These are phyloP conservation scores for Leptomonas seymouri DNA, from an alignment of 208 protist genomes.

Conservation along the genomic window DNA sequence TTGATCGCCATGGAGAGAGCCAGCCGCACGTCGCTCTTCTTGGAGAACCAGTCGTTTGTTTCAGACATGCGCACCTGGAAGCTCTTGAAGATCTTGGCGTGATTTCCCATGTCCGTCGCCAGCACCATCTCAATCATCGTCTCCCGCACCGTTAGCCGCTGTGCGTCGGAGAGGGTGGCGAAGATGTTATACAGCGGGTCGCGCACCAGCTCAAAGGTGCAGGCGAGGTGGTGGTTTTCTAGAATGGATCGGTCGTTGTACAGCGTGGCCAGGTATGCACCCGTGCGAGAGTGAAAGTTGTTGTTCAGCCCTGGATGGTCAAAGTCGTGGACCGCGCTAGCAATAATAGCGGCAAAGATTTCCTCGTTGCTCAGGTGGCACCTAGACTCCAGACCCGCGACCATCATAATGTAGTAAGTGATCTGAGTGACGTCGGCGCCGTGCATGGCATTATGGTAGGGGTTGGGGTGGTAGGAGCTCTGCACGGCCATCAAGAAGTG, in stretches of 20 bases:
- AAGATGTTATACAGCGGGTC: slow-evolving; percentile 88
- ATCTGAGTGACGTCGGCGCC: slow-evolving; percentile 93
- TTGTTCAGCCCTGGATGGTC: slow-evolving; percentile 98
- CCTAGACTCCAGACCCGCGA: slow-evolving; percentile 68
- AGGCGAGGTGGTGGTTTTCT: slow-evolving; percentile 94
- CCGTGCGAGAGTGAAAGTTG: slow-evolving; percentile 94
- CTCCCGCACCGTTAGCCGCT: slow-evolving; percentile 81
- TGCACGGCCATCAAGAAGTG: slow-evolving; percentile 88
- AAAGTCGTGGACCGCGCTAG: slow-evolving; percentile 95
- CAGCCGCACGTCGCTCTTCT: slow-evolving; percentile 87
- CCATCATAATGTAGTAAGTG: slow-evolving; percentile 93
- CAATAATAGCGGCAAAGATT: slow-evolving; percentile 86
- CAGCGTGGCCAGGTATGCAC: slow-evolving; percentile 89
- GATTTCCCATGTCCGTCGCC: slow-evolving; percentile 94
- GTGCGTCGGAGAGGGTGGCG: slow-evolving; percentile 68
- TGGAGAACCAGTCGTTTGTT: slow-evolving; percentile 68
- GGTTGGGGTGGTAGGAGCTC: slow-evolving; percentile 89
- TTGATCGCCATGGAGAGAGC: slow-evolving; percentile 94
- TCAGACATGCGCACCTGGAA: slow-evolving; percentile 82
- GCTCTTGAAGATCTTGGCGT: slow-evolving; percentile 88
- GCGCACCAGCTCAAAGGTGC: slow-evolving; percentile 85
- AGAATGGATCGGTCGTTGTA: slow-evolving; percentile 95
- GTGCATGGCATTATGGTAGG: slow-evolving; percentile 94
- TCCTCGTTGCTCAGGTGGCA: slow-evolving; percentile 89
- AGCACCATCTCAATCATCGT: slow-evolving; percentile 94